Conservation (phyloP, 306 rosid species). For the Cicer bijugum region DNA sequence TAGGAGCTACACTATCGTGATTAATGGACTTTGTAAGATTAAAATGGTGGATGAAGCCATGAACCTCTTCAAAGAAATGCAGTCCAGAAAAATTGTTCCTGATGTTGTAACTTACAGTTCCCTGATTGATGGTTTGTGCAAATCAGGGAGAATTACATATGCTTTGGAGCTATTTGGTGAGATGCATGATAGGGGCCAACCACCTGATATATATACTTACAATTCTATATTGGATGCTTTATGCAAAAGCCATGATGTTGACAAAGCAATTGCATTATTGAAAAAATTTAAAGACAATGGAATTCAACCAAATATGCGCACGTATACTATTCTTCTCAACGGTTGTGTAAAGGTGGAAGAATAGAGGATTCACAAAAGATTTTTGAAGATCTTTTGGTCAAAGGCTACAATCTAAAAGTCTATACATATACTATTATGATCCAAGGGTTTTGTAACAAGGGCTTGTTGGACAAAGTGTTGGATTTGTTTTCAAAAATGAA, state of each 20-base stretch:
- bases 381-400: too few species aligned
- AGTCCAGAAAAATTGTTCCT: too few species aligned
- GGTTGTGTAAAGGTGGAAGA: too few species aligned
- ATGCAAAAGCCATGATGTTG: not conserved
- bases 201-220: not conserved
- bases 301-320: not conserved
- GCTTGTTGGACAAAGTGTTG: too few species aligned
- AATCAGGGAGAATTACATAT: not conserved
- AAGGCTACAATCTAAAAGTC: too few species aligned
- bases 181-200: not conserved
- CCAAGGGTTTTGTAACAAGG: too few species aligned
- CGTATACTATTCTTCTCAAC: too few species aligned
- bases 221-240: not conserved
- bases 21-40: not conserved
- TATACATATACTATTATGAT: too few species aligned
- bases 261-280: not conserved
- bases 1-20: not conserved
- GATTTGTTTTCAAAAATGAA: too few species aligned
- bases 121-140: not conserved
- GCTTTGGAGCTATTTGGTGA: not conserved
- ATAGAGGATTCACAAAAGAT: too few species aligned
- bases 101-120: too few species aligned
- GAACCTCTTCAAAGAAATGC: too few species aligned
- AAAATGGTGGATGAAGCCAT: not conserved
- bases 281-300: not conserved